Evolutionary conservation across 2,329 filamentous ascomycete genomes (phyloP).

Genomic region (Emergomyces africanus): DNA sequence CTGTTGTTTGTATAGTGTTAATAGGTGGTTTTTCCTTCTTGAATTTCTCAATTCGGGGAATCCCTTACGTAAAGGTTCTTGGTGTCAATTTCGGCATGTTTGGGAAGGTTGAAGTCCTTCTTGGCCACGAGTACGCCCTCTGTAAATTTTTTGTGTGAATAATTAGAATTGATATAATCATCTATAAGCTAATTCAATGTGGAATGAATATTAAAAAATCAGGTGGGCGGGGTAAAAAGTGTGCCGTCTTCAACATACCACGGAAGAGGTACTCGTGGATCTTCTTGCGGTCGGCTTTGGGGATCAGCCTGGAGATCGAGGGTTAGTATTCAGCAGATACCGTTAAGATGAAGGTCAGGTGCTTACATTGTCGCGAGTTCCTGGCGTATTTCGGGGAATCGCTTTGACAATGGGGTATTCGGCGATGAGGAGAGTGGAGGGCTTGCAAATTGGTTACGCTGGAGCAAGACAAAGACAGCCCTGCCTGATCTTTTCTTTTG

Average conservation of each 20-base stretch:
- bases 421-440: conserved; percentile 23
- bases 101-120: conserved; percentile 98
- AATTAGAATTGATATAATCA: conserved; percentile 1
- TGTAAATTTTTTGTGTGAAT: conserved; percentile 19
- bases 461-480: background rate
- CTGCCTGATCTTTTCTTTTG: conserved; percentile 2
- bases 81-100: conserved; percentile 97
- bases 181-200: background rate
- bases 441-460: conserved; percentile 20
- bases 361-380: conserved; percentile 42
- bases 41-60: background rate
- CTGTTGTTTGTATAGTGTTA: conserved; percentile 21
- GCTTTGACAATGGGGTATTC: conserved; percentile 34
- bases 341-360: conserved; percentile 2
- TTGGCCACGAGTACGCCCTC: conserved; percentile 86
- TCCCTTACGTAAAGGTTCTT: conserved; percentile 82
- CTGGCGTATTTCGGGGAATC: conserved; percentile 41
- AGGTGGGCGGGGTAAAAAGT: background rate
- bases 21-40: background rate
- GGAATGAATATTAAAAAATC: background rate
- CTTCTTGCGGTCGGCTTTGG: conserved; percentile 99
- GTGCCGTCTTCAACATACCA: conserved; percentile 40
- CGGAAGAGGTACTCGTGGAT: conserved; percentile 99
- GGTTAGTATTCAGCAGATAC: conserved; percentile 4
- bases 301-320: conserved; percentile 65